A percentile compares a stretch with the other conserved stretches of the same genome.
These are phyloP conservation scores for Tylopilus felleus DNA, from an alignment of 768 basidiomycete genomes.

Conservation along the genomic window DNA sequence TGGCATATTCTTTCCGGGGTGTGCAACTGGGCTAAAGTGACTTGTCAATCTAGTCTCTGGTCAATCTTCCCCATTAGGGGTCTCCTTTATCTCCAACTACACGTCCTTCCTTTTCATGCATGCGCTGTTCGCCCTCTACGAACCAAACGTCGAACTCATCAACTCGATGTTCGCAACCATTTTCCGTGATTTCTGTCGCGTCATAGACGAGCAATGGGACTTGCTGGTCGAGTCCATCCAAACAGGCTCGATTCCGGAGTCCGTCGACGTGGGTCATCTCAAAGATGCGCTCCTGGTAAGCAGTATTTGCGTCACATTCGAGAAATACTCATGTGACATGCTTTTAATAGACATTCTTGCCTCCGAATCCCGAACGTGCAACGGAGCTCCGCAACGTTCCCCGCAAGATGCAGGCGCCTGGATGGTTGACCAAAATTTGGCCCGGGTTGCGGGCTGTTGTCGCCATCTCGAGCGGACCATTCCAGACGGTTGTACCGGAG, in stretches of 20 bases:
- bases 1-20: too few species aligned
- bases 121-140: constrained; percentile 20
- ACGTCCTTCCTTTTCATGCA: constrained; percentile 23
- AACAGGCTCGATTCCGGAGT: constrained; percentile 13
- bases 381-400: constrained; percentile 14
- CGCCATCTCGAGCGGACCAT: constrained; percentile 24
- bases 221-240: constrained; percentile 17
- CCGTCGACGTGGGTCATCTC: constrained; percentile 12
- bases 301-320: background rate
- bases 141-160: constrained; percentile 20
- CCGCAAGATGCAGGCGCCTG: background rate
- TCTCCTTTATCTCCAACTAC: constrained; percentile 21
- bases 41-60: constrained; percentile 6
- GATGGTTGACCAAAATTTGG: constrained; percentile 25
- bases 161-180: constrained; percentile 21
- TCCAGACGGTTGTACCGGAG: constrained; percentile 23
- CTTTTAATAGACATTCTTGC: constrained; percentile 13
- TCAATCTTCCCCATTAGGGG: constrained; percentile 14
- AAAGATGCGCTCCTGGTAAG: constrained; percentile 11
- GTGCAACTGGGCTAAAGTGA: background rate
- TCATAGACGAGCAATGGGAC: constrained; percentile 23
- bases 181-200: constrained; percentile 21
- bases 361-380: constrained; percentile 16
- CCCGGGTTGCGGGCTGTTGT: constrained; percentile 10
- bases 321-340: background rate